A percentile compares a stretch with the other conserved stretches of the same genome.
phyloP scores from a whole-genome alignment of 2,329 filamentous ascomycete genomes.

The Colletotrichum euphorbiae region DNA sequence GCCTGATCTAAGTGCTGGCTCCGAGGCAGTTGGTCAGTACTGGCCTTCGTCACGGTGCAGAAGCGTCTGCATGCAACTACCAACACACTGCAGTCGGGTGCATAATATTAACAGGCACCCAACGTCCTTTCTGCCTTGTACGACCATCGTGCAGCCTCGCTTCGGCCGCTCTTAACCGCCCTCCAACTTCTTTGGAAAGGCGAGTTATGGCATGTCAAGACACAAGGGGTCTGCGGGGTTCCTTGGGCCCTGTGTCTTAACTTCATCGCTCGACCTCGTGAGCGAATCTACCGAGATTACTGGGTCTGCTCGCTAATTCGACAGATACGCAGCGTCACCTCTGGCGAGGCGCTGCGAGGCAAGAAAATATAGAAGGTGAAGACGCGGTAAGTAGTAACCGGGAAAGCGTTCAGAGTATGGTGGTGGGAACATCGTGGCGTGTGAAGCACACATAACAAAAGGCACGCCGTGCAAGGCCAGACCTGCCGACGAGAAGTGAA shows the following conservation, averaged over 20 bases:
- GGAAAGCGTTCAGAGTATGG: not conserved
- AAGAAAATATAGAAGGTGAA: too few relatives aligned
- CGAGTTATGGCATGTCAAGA: too few relatives aligned
- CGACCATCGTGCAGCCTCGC: too few relatives aligned
- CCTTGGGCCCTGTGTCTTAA: too few relatives aligned
- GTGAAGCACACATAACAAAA: conserved; percentile 13
- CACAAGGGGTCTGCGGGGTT: too few relatives aligned
- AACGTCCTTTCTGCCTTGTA: not conserved
- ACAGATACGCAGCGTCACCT: too few relatives aligned
- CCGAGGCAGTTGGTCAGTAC: not conserved
- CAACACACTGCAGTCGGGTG: not conserved
- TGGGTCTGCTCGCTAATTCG: too few relatives aligned
- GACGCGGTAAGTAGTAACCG: not conserved
- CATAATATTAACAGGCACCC: not conserved
- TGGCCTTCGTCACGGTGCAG: conserved; percentile 24
- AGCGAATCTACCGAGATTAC: too few relatives aligned
- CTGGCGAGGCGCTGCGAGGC: too few relatives aligned
- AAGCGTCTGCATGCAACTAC: conserved; percentile 4
- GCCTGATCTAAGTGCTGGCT: not conserved
- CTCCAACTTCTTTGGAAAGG: too few relatives aligned
- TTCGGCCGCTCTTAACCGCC: too few relatives aligned
- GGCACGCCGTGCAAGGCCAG: not conserved
- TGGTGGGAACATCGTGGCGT: not conserved
- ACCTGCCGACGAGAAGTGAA: not conserved
- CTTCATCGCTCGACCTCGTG: too few relatives aligned